These are phyloP conservation scores for Angomonas deanei DNA, from an alignment of 208 protist genomes.

Conservation along the genomic window DNA sequence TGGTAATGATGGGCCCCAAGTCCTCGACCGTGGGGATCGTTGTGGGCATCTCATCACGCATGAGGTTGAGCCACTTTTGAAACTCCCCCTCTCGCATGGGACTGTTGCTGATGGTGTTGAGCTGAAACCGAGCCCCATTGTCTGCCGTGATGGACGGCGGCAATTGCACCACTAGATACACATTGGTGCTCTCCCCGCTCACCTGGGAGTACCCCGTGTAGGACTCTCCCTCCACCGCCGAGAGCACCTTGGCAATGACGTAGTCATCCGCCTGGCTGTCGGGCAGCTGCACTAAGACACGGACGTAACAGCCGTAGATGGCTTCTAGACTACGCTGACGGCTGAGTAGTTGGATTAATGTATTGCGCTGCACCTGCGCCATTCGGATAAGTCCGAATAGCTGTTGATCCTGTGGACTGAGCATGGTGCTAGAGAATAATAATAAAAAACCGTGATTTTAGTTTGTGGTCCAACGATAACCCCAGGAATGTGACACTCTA, in stretches of 20 bases:
- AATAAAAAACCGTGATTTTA: too few species aligned
- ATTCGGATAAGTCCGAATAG: slow-evolving; percentile 50
- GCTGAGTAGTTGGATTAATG: slow-evolving; percentile 50
- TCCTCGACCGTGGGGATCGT: slow-evolving; percentile 25
- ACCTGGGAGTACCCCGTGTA: slow-evolving; percentile 73
- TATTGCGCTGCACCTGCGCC: slow-evolving; percentile 70
- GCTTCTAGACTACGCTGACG: slow-evolving; percentile 7
- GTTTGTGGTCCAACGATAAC: too few species aligned
- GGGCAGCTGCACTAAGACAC: slow-evolving; percentile 66
- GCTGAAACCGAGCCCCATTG: slow-evolving; percentile 71
- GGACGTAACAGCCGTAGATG: slow-evolving; percentile 58
- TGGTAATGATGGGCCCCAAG: slow-evolving; percentile 20
- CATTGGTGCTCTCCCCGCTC: slow-evolving; percentile 28
- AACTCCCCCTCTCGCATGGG: slow-evolving; percentile 68
- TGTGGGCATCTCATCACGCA: slow-evolving; percentile 16
- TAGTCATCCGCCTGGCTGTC: slow-evolving; percentile 45
- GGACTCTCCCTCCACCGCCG: slow-evolving; percentile 34
- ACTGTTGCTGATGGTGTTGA: slow-evolving; percentile 85
- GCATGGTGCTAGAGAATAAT: slow-evolving; percentile 16
- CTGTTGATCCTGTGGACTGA: slow-evolving; percentile 31
- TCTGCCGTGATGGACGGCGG: slow-evolving; percentile 38
- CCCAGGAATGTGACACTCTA: background rate
- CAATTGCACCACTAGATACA: slow-evolving; percentile 52
- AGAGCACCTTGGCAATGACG: slow-evolving; percentile 47
- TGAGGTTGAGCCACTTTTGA: slow-evolving; percentile 42